Conservation (phyloP, 108 stramenopile genomes). For the Skeletonema menzelii region DNA sequence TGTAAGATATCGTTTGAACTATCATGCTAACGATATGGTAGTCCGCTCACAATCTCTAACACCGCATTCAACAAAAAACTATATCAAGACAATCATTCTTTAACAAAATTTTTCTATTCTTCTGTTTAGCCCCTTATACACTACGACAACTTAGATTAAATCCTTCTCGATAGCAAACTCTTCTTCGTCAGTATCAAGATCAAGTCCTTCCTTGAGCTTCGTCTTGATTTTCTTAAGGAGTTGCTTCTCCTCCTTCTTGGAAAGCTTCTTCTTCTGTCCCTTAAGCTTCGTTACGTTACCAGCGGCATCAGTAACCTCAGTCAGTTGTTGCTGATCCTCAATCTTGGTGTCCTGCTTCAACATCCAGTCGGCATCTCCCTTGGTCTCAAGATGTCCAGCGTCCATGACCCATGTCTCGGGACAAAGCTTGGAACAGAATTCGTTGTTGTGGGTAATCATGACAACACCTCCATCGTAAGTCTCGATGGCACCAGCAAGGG, state of each 20-base stretch:
- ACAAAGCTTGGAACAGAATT: slow-evolving; percentile 95
- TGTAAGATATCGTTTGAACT: too few species aligned
- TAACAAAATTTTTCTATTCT: background rate
- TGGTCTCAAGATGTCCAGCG: slow-evolving; percentile 94
- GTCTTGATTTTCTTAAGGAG: slow-evolving; percentile 95
- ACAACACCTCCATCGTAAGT: slow-evolving; percentile 97
- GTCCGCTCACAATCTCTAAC: too few species aligned
- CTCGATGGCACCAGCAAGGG: slow-evolving; percentile 97
- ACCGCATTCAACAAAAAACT: background rate
- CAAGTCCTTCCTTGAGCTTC: slow-evolving; percentile 93
- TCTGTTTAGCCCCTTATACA: background rate
- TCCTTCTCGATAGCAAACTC: slow-evolving; percentile 95
- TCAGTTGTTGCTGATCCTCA: slow-evolving; percentile 88
- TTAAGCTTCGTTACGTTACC: slow-evolving; percentile 97
- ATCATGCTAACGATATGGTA: too few species aligned
- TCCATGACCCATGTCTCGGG: slow-evolving; percentile 99
- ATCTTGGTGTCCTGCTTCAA: slow-evolving; percentile 95
- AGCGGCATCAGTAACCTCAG: slow-evolving; percentile 96
- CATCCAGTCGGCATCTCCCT: slow-evolving; percentile 99
- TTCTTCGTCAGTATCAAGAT: slow-evolving; percentile 92
- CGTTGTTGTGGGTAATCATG: slow-evolving; percentile 99
- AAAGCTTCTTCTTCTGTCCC: slow-evolving; percentile 95
- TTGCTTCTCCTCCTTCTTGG: slow-evolving; percentile 98
- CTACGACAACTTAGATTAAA: slow-evolving; percentile 65
- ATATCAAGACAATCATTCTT: background rate